Percentiles rank a stretch among this genome's conserved stretches.
Conservation (phyloP, 2,329 filamentous ascomycete genomes). For the Mariannaea elegans region DNA sequence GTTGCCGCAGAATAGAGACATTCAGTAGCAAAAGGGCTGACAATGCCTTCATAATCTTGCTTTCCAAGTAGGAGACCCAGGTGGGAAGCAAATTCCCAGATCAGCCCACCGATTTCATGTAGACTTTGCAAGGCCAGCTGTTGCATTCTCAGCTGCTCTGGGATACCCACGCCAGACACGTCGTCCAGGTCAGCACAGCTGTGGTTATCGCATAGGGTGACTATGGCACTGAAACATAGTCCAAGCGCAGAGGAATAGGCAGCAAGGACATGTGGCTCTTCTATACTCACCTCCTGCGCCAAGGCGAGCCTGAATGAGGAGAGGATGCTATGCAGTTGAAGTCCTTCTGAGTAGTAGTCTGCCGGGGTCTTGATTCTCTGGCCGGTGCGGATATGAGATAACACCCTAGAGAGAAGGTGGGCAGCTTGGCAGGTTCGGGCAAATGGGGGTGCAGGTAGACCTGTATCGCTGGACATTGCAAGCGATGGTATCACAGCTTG, state of each 20-base stretch:
- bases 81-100: slow-evolving; percentile 9
- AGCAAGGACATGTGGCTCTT: background rate
- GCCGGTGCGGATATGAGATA: slow-evolving; percentile 3
- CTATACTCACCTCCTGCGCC: background rate
- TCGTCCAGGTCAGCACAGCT: slow-evolving; percentile 17
- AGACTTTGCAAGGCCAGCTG: background rate
- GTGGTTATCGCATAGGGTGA: slow-evolving; percentile 15
- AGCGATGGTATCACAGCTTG: slow-evolving; percentile 16
- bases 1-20: slow-evolving; percentile 9
- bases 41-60: background rate
- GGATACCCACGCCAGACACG: slow-evolving; percentile 11
- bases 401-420: slow-evolving; percentile 14
- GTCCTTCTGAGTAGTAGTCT: slow-evolving; percentile 4
- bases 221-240: slow-evolving; percentile 10
- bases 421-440: slow-evolving; percentile 15
- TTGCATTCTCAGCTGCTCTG: slow-evolving; percentile 18
- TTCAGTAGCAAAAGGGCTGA: slow-evolving; percentile 10
- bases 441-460: slow-evolving; percentile 8
- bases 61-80: background rate
- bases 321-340: slow-evolving; percentile 9
- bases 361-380: background rate
- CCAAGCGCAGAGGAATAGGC: slow-evolving; percentile 10
- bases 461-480: slow-evolving; percentile 14
- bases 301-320: slow-evolving; percentile 8
- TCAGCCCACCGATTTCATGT: slow-evolving; percentile 1